Conservation (phyloP, 1,139 yeast genomes). For the Hemisphaericaspora subhashii region DNA sequence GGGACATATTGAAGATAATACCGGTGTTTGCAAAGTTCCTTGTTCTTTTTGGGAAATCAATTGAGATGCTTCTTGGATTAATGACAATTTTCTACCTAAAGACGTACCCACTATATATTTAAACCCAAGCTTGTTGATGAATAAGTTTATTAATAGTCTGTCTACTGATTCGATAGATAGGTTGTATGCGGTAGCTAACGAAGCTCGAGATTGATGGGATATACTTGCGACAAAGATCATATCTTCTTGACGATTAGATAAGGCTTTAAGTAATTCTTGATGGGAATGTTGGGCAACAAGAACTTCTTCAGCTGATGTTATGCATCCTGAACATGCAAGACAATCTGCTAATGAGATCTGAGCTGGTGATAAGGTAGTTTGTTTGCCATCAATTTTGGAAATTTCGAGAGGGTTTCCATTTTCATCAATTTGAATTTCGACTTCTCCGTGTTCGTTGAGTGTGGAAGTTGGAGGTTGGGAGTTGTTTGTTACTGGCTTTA, state of each 20-base stretch:
- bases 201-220: slow-evolving; percentile 84
- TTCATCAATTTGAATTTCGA: slow-evolving; percentile 66
- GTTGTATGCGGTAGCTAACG: slow-evolving; percentile 70
- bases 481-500: slow-evolving; percentile 49
- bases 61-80: slow-evolving; percentile 59
- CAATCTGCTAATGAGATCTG: slow-evolving; percentile 91
- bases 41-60: slow-evolving; percentile 22
- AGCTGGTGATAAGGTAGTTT: slow-evolving; percentile 65
- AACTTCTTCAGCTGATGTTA: slow-evolving; percentile 94
- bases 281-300: slow-evolving; percentile 90
- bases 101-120: slow-evolving; percentile 80
- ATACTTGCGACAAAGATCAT: slow-evolving; percentile 69
- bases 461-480: slow-evolving; percentile 1
- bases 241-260: slow-evolving; percentile 35
- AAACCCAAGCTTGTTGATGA: slow-evolving; percentile 66
- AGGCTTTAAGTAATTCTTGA: slow-evolving; percentile 65
- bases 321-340: slow-evolving; percentile 95
- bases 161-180: slow-evolving; percentile 60
- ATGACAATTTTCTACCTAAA: slow-evolving; percentile 71
- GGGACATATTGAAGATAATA: slow-evolving; percentile 76
- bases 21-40: slow-evolving; percentile 35
- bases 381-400: slow-evolving; percentile 54
- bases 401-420: slow-evolving; percentile 73
- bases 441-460: slow-evolving; percentile 31
- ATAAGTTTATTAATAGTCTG: slow-evolving; percentile 54